Conservation (phyloP, 2,329 filamentous ascomycete genomes). For the Epichloe gansuensis region DNA sequence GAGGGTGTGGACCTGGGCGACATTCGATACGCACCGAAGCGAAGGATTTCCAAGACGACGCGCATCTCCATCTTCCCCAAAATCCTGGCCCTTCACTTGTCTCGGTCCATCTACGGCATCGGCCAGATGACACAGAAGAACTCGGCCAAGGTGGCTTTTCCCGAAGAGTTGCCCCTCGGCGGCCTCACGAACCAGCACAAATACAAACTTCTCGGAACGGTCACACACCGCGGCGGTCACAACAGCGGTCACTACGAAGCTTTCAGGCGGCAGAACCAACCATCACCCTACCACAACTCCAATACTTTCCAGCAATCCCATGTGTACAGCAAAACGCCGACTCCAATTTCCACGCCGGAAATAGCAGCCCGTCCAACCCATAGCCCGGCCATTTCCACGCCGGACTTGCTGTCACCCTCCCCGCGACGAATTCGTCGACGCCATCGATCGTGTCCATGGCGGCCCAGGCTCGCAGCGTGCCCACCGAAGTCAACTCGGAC, state of each 20-base stretch:
- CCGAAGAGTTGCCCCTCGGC: conserved; percentile 73
- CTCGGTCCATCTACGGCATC: conserved; percentile 79
- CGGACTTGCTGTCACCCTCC: conserved; percentile 32
- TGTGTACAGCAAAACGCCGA: conserved; percentile 54
- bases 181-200: conserved; percentile 63
- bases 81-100: conserved; percentile 82
- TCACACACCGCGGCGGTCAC: conserved; percentile 92
- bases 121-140: conserved; percentile 78
- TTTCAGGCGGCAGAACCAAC: conserved; percentile 74
- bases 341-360: conserved; percentile 38
- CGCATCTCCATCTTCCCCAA: conserved; percentile 81
- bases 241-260: conserved; percentile 96
- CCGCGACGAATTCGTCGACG: conserved; percentile 22
- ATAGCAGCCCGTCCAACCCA: conserved; percentile 24
- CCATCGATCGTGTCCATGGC: conserved; percentile 24
- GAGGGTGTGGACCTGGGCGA: conserved; percentile 65
- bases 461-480: conserved; percentile 20
- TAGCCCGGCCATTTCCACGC: conserved; percentile 34
- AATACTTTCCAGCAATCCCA: conserved; percentile 66
- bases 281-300: conserved; percentile 70
- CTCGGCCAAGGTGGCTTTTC: conserved; percentile 84
- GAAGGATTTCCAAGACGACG: conserved; percentile 77
- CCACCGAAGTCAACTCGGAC: conserved; percentile 15
- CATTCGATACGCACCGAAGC: conserved; percentile 60
- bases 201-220: conserved; percentile 76